Evolutionary conservation across 192 early-diverging fungal species (phyloP).

Genomic region (Umbelopsis isabellina): DNA sequence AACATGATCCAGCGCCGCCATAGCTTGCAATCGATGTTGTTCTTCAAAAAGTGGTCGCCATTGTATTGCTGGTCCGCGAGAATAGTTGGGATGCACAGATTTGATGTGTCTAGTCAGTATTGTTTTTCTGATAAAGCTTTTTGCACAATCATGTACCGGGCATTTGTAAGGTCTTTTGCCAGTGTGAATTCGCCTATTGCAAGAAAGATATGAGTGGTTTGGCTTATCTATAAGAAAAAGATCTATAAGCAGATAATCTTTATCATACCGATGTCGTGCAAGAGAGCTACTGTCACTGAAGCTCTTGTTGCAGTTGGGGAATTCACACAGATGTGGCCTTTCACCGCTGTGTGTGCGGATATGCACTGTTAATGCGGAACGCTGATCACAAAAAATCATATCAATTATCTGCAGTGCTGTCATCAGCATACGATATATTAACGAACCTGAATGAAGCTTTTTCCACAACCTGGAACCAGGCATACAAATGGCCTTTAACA

Average conservation of each 20-base stretch:
- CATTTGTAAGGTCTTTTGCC: conserved; percentile 46
- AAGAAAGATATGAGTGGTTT: not conserved
- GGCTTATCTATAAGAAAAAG: not conserved
- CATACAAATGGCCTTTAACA: conserved; percentile 67
- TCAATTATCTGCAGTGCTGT: not conserved
- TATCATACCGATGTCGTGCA: conserved; percentile 67
- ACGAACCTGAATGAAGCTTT: conserved; percentile 74
- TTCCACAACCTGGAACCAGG: conserved; percentile 64
- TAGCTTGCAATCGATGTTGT: conserved; percentile 26
- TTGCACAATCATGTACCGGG: conserved; percentile 37
- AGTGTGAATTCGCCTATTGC: conserved; percentile 39
- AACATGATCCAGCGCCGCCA: not conserved
- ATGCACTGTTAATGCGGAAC: conserved; percentile 79
- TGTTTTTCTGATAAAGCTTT: conserved; percentile 58
- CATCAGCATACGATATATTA: not conserved
- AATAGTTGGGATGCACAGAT: conserved; percentile 28
- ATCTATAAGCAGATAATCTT: not conserved
- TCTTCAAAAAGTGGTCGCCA: conserved; percentile 44
- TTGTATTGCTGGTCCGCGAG: conserved; percentile 32
- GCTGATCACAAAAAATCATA: conserved; percentile 36
- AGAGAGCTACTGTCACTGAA: conserved; percentile 80
- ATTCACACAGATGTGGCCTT: conserved; percentile 68
- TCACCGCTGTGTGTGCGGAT: conserved; percentile 74
- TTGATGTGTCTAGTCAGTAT: conserved; percentile 56
- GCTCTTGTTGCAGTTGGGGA: conserved; percentile 70